Conservation (phyloP, 2,329 filamentous ascomycete genomes). For the Fusarium kyushuense region DNA sequence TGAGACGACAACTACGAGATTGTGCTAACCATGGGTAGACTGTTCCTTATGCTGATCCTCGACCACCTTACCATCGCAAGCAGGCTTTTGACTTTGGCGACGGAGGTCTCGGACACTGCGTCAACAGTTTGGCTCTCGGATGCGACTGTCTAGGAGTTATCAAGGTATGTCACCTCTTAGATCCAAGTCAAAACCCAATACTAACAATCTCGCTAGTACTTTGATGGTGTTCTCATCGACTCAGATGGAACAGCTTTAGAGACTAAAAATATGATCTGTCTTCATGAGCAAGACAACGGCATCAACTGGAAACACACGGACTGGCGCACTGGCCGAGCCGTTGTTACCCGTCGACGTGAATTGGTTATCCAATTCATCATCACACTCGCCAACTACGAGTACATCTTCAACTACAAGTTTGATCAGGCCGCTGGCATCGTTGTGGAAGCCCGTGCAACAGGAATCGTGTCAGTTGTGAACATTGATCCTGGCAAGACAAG, state of each 20-base stretch:
- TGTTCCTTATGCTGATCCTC: constrained; percentile 74
- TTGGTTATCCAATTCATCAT: constrained; percentile 77
- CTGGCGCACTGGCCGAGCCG: constrained; percentile 71
- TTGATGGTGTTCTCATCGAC: constrained; percentile 52
- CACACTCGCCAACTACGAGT: constrained; percentile 79
- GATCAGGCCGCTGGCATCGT: constrained; percentile 71
- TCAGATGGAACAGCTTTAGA: constrained; percentile 53
- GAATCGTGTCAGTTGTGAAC: constrained; percentile 71
- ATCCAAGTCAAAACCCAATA: neutral
- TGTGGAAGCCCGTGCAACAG: constrained; percentile 74
- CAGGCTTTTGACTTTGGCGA: constrained; percentile 79
- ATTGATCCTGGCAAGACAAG: constrained; percentile 67
- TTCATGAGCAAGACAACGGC: constrained; percentile 78
- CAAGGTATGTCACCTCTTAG: constrained; percentile 41
- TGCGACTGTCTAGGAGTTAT: constrained; percentile 77
- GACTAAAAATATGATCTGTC: constrained; percentile 69
- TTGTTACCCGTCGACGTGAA: constrained; percentile 70
- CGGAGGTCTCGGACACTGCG: constrained; percentile 71
- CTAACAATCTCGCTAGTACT: constrained; percentile 44
- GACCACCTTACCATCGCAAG: constrained; percentile 72
- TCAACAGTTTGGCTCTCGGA: constrained; percentile 74
- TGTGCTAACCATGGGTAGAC: constrained; percentile 33
- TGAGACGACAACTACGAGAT: accelerated
- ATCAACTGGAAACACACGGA: constrained; percentile 80
- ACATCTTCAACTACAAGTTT: constrained; percentile 65